Conservation (phyloP, 352 stramenopile genomes). For the Pythium monospermum region DNA sequence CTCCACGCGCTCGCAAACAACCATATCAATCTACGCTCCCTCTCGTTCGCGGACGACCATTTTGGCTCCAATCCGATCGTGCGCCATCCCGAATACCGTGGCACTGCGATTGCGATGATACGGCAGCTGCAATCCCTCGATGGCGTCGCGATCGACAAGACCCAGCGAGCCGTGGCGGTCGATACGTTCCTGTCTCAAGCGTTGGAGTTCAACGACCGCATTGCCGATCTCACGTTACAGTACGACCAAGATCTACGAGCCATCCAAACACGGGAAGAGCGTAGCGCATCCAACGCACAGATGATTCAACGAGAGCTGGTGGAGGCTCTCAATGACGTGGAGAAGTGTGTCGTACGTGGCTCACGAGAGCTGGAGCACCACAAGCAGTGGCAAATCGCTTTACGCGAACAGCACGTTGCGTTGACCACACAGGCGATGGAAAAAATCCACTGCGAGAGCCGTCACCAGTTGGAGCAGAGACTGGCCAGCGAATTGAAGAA, state of each 20-base stretch:
- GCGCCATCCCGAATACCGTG: slow-evolving; percentile 62
- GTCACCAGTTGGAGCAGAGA: slow-evolving; percentile 20
- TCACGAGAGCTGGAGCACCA: slow-evolving; percentile 43
- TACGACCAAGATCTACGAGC: slow-evolving; percentile 55
- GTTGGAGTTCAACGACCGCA: slow-evolving; percentile 61
- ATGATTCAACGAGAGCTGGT: slow-evolving; percentile 67
- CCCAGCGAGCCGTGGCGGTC: slow-evolving; percentile 33
- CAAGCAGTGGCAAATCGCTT: slow-evolving; percentile 32
- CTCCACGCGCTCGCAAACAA: slow-evolving; percentile 52
- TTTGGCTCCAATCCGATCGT: slow-evolving; percentile 82
- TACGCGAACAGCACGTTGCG: slow-evolving; percentile 36
- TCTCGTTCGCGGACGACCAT: slow-evolving; percentile 74
- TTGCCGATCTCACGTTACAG: slow-evolving; percentile 43
- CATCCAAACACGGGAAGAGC: slow-evolving; percentile 37
- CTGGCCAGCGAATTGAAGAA: slow-evolving; percentile 26
- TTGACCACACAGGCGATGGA: slow-evolving; percentile 34
- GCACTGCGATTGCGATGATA: slow-evolving; percentile 58
- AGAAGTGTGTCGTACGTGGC: slow-evolving; percentile 36
- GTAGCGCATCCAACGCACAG: slow-evolving; percentile 37
- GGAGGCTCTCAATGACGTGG: slow-evolving; percentile 49
- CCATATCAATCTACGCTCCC: slow-evolving; percentile 45
- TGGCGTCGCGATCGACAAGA: slow-evolving; percentile 27
- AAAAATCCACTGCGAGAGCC: slow-evolving; percentile 27
- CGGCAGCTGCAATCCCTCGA: slow-evolving; percentile 52
- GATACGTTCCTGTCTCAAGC: slow-evolving; percentile 52